These are phyloP conservation scores for Penicillium sp. DNA, from an alignment of 2,329 filamentous ascomycete genomes.

Conservation along the genomic window DNA sequence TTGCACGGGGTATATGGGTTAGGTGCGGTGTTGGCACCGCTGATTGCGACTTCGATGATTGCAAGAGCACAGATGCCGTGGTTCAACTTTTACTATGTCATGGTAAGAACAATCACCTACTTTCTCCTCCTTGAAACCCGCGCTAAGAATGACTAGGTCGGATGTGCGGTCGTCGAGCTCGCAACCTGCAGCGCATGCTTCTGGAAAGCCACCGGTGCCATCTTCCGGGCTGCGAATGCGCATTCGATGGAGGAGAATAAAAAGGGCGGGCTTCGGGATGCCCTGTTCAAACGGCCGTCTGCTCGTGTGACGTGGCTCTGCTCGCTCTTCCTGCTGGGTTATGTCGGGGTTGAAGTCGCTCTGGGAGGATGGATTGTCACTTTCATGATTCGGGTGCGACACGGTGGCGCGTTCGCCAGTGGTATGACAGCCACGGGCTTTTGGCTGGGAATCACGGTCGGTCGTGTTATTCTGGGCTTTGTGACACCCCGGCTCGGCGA, in stretches of 20 bases:
- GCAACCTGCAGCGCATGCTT: constrained; percentile 29
- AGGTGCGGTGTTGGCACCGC: constrained; percentile 71
- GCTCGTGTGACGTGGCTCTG: constrained; percentile 37
- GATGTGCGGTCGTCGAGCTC: constrained; percentile 37
- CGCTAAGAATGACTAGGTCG: constrained; percentile 26
- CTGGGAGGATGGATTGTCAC: constrained; percentile 82
- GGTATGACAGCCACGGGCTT: constrained; percentile 81
- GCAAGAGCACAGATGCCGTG: constrained; percentile 66
- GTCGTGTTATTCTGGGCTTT: constrained; percentile 75
- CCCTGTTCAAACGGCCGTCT: constrained; percentile 30
- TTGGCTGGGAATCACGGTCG: constrained; percentile 81
- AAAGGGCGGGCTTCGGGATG: constrained; percentile 31
- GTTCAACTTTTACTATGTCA: constrained; percentile 78
- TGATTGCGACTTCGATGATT: constrained; percentile 76
- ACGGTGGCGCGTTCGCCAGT: constrained; percentile 71
- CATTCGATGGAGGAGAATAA: constrained; percentile 17
- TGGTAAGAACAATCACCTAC: constrained; percentile 56
- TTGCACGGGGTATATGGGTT: constrained; percentile 76
- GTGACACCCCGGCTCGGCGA: constrained; percentile 73
- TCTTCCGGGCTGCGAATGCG: constrained; percentile 24
- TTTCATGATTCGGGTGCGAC: constrained; percentile 81
- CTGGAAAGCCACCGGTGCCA: constrained; percentile 31
- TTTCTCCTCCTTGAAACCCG: background rate
- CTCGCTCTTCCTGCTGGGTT: constrained; percentile 74
- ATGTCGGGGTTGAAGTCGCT: constrained; percentile 75